Base-by-base conservation (phyloP, 768 basidiomycete genomes). In the Neoboletus brunneissimus region DNA sequence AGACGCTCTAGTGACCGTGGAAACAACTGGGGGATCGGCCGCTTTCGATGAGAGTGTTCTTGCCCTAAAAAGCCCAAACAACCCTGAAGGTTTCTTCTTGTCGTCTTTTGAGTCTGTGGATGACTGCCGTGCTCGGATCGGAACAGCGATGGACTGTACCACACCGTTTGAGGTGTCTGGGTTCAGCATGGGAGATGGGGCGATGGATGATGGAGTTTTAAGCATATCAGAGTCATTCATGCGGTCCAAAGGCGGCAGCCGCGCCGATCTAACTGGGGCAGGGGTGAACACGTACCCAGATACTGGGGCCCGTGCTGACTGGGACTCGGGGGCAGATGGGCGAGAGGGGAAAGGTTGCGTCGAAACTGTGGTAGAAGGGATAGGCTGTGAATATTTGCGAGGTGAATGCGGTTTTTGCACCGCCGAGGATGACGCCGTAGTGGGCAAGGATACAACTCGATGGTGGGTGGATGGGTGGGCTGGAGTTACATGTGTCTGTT, bases 141-240 rank as follows among this genome's bases (percentile, higher is more conserved):
- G 67, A 31, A 58, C 37, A 25, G 63, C 42, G 20, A 46, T 55
- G 15, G 57, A 10, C 18, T 63, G 60, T 38, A 51, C 48, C 2
- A 41, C 43, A 46, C 35, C 12, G 13, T 40, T 58, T 11, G 60
- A 48, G 18, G 50, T 45, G 18, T 57, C 74, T 13, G 78, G 71
- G 50, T 77, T 77, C 38, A 79, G 67, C 55, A 77, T 71, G 11
- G 79, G 80, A 0, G 75, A 75, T 4, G 74, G 80, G 4, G 82
- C 81, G 18, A 87, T 77, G 1, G 87, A 87, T 13, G 86, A 87
- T 6, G 86, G 85, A 0, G 86, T 88, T 64, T 77, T 78, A 35
- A 87, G 76, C 38, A 83, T 72, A 53, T 77, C 76, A 10, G 80
- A 77, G 45, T 85, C 85, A 51, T 79, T 67, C 38, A 70, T 64